Evolutionary conservation across 2,329 filamentous ascomycete genomes (phyloP).

Genomic region (Sarocladium brachiariae): DNA sequence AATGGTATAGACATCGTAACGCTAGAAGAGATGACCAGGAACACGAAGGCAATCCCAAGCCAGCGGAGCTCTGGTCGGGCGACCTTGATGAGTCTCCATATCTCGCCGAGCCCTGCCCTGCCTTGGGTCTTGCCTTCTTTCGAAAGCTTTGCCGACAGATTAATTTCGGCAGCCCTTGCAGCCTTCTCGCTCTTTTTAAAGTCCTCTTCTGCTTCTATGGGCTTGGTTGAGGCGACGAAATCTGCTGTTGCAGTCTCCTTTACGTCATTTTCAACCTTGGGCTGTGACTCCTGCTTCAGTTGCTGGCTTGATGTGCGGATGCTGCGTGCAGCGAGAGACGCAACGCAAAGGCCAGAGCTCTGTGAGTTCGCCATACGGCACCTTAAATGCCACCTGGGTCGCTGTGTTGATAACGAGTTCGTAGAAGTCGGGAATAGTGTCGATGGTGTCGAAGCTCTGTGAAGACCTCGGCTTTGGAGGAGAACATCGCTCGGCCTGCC

Average conservation of each 20-base stretch:
- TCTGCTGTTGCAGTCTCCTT: constrained; percentile 26
- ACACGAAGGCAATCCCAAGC: constrained; percentile 71
- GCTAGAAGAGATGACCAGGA: constrained; percentile 80
- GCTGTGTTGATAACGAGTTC: background rate
- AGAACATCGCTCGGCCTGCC: background rate
- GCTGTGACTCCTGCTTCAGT: constrained; percentile 17
- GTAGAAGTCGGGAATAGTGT: background rate
- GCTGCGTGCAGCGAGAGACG: background rate
- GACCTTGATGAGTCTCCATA: constrained; percentile 83
- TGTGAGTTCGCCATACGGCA: background rate
- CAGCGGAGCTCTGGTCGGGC: constrained; percentile 77
- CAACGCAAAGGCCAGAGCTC: background rate
- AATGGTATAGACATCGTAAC: constrained; percentile 97
- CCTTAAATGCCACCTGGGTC: background rate
- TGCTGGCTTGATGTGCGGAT: background rate
- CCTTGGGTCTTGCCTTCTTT: constrained; percentile 63
- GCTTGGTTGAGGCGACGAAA: background rate
- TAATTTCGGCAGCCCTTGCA: constrained; percentile 78
- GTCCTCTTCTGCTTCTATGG: constrained; percentile 32
- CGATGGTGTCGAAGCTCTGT: background rate
- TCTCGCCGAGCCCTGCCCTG: constrained; percentile 62
- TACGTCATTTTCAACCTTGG: constrained; percentile 19
- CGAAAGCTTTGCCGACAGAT: constrained; percentile 78
- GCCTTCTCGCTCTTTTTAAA: constrained; percentile 74
- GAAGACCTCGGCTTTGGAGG: background rate